Base-by-base conservation (phyloP, 108 stramenopile genomes). In the Halocafeteria seosinensis region DNA sequence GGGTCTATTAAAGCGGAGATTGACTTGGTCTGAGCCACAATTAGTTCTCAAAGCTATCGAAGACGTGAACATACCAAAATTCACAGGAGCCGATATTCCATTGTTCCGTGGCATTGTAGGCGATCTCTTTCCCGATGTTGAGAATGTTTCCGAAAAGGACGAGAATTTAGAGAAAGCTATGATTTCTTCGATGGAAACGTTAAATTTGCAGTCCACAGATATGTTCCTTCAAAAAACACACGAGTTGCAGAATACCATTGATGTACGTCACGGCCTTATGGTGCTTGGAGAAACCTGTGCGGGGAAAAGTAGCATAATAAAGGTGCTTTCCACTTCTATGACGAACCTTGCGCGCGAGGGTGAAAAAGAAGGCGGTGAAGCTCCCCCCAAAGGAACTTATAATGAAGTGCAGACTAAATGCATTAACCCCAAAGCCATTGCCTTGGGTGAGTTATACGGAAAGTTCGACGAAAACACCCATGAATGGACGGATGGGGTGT, bases 231-330 rank as follows among this genome's bases (percentile, higher is more conserved):
- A 47, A n/a, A 47, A 47, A 47, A n/a, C 42, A 17, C 17, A n/a
- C 42, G 79, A 84, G 64, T 73, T 84, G 11, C 78, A 80, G 70
- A 81, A 84, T 60, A 84, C 81, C 69, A 80, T 82, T 23, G 37
- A 75, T 24, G 83, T 84, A 26, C 71, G 83, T 23, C 83, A 84
- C 64, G 83, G 83, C 12, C 76, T 84, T 26, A 82, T 82, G 79
- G 71, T 84, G 34, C 81, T 84, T 8, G 83, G 83, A 21, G 73
- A 82, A 28, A 82, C 83, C 34, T 71, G 78, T 62, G 77, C 77
- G 17, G 83, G 83, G 6, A 84, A 84, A 50, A 80, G 81, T 12
- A 42, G 42, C 4, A 74, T 73, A 11, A 75, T 77, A 21, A 81
- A 82, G 59, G 69, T 75, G 17, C 71, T 84, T 2, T 79, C 81